These are phyloP conservation scores for Typha latifolia DNA, from an alignment of 176 grass and related monocot species.

Conservation along the genomic window DNA sequence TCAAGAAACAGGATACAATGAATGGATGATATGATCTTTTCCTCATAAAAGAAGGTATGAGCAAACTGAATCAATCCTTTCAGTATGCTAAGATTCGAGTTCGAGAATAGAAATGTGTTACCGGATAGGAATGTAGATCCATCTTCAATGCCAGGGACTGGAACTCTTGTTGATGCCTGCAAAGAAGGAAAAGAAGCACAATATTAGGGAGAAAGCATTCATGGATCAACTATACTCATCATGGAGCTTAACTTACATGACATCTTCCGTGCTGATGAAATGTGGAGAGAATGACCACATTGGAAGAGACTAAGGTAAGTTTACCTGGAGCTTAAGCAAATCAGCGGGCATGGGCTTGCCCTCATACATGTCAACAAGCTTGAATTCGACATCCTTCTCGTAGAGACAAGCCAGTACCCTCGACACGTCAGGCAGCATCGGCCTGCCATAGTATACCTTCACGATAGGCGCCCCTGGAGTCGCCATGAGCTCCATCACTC, in stretches of 20 bases:
- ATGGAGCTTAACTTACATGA: too few relatives aligned
- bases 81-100: neutral
- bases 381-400: conserved; percentile 57
- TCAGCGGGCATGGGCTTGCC: conserved; percentile 22
- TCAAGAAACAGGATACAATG: too few relatives aligned
- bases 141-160: conserved; percentile 57
- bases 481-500: conserved; percentile 36
- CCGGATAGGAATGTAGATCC: conserved; percentile 58
- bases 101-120: conserved; percentile 31
- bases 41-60: neutral
- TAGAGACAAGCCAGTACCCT: conserved; percentile 79
- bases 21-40: too few relatives aligned
- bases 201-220: too few relatives aligned
- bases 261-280: neutral
- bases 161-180: conserved; percentile 52
- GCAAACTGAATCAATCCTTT: neutral
- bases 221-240: too few relatives aligned
- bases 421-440: conserved; percentile 66
- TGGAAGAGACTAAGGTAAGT: neutral
- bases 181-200: neutral
- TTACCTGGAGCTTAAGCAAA: conserved; percentile 79
- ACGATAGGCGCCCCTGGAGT: conserved; percentile 31
- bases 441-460: conserved; percentile 68
- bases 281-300: too few relatives aligned
- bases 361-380: conserved; percentile 15